These are phyloP conservation scores for Camelina laxa DNA, from an alignment of 345 rosid genomes.

Conservation along the genomic window DNA sequence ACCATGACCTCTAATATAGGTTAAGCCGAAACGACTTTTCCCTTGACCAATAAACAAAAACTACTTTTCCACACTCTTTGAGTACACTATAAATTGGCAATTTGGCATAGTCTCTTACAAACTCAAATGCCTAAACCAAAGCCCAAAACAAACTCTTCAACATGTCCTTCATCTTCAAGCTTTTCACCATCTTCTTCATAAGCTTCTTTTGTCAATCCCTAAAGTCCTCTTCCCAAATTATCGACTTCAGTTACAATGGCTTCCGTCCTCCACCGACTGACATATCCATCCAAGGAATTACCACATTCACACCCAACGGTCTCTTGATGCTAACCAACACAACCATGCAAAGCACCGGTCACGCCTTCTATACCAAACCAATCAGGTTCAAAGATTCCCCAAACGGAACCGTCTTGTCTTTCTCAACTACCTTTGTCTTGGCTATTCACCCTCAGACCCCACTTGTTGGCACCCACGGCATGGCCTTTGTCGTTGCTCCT, in stretches of 20 bases:
- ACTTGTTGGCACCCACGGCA: conserved; percentile 43
- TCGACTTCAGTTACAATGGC: conserved; percentile 30
- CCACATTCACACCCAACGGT: conserved; percentile 54
- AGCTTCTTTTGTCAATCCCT: conserved; percentile 5
- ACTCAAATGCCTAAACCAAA: background rate
- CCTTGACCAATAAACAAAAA: background rate
- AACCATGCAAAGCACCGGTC: conserved; percentile 50
- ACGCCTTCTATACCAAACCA: conserved; percentile 62
- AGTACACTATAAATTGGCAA: background rate
- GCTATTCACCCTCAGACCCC: conserved; percentile 42
- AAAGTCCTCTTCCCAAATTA: conserved; percentile 5
- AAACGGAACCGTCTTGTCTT: conserved; percentile 44
- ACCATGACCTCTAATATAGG: background rate
- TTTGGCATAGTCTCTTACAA: background rate
- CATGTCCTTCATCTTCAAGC: conserved; percentile 29
- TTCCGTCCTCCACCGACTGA: conserved; percentile 20
- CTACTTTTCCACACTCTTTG: background rate
- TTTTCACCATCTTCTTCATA: conserved; percentile 20
- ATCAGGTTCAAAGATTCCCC: conserved; percentile 58
- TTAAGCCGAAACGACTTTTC: background rate
- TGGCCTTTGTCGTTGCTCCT: conserved; percentile 55
- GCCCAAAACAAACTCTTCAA: background rate
- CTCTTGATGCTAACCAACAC: conserved; percentile 57
- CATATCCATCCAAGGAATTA: conserved; percentile 53
- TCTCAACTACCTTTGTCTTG: conserved; percentile 64